A percentile compares a stretch with the other conserved stretches of the same genome.
Evolutionary conservation across 805 yeast species (phyloP).

Genomic region (Pichia rugopelliculosa): DNA sequence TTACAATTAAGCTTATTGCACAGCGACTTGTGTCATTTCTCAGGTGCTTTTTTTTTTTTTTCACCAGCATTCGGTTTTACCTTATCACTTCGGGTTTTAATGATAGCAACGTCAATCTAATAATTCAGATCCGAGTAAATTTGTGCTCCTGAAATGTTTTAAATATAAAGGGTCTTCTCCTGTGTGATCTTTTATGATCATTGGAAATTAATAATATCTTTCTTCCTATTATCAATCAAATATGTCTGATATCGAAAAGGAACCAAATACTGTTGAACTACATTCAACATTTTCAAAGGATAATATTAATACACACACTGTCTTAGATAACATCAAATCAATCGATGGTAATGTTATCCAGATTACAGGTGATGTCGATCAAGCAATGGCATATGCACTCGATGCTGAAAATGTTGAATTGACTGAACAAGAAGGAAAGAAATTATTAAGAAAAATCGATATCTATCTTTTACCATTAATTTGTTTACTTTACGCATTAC

Average conservation of each 20-base stretch:
- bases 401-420: constrained; percentile 8
- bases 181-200: no score
- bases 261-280: not conserved
- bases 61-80: no score
- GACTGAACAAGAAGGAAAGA: constrained; percentile 6
- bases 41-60: no score
- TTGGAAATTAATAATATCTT: no score
- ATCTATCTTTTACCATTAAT: constrained; percentile 42
- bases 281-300: constrained; percentile 11
- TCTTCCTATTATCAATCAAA: no score
- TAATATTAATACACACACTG: constrained; percentile 6
- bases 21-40: no score
- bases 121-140: no score
- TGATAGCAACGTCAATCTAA: no score
- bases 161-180: no score
- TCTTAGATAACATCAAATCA: constrained; percentile 5
- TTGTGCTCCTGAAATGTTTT: no score
- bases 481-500: constrained; percentile 41
- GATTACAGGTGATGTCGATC: constrained; percentile 12
- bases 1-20: no score
- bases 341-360: constrained; percentile 9
- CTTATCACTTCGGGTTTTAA: no score
- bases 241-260: constrained; percentile 8
- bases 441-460: constrained; percentile 37
- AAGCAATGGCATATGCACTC: constrained; percentile 10